A percentile compares a stretch with the other conserved stretches of the same genome.
Evolutionary conservation across 495 filamentous ascomycete genomes (phyloP).

Genomic region (Neurospora sp.): DNA sequence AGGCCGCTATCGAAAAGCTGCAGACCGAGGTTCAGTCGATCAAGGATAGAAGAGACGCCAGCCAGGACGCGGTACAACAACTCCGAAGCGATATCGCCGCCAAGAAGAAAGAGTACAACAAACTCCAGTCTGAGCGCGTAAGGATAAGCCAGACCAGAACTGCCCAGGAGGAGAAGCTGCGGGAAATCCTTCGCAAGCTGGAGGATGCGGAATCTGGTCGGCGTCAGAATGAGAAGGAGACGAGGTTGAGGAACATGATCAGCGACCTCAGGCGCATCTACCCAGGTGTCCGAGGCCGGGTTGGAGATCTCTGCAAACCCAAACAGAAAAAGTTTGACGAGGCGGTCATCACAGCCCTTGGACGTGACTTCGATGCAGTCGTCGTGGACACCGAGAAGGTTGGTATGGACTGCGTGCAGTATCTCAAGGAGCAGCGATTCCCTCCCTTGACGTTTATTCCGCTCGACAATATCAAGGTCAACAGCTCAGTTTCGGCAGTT

Average conservation of each 20-base stretch:
- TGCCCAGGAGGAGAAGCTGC: slow-evolving; percentile 84
- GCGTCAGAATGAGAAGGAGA: slow-evolving; percentile 74
- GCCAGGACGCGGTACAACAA: slow-evolving; percentile 51
- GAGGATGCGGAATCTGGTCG: slow-evolving; percentile 73
- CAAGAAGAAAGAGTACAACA: slow-evolving; percentile 87
- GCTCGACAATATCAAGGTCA: slow-evolving; percentile 92
- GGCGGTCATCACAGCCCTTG: slow-evolving; percentile 84
- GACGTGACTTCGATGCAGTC: slow-evolving; percentile 85
- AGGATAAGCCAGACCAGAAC: slow-evolving; percentile 68
- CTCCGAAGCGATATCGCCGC: slow-evolving; percentile 66
- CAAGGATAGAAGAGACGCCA: slow-evolving; percentile 51
- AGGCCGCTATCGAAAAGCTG: slow-evolving; percentile 63
- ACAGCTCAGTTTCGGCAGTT: slow-evolving; percentile 73
- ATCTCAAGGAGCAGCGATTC: slow-evolving; percentile 78
- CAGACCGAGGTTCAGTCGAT: slow-evolving; percentile 62
- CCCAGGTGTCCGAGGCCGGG: slow-evolving; percentile 79
- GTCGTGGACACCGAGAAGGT: slow-evolving; percentile 96
- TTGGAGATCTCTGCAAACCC: slow-evolving; percentile 87
- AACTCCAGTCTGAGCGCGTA: slow-evolving; percentile 73
- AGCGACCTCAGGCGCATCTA: slow-evolving; percentile 82
- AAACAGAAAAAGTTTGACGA: slow-evolving; percentile 94
- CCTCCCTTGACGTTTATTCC: slow-evolving; percentile 88
- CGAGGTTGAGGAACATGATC: slow-evolving; percentile 65
- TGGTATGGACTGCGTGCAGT: slow-evolving; percentile 87
- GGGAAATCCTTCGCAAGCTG: slow-evolving; percentile 67